Evolutionary conservation across 352 stramenopile genomes (phyloP).

Genomic region (Discostella stelligera): DNA sequence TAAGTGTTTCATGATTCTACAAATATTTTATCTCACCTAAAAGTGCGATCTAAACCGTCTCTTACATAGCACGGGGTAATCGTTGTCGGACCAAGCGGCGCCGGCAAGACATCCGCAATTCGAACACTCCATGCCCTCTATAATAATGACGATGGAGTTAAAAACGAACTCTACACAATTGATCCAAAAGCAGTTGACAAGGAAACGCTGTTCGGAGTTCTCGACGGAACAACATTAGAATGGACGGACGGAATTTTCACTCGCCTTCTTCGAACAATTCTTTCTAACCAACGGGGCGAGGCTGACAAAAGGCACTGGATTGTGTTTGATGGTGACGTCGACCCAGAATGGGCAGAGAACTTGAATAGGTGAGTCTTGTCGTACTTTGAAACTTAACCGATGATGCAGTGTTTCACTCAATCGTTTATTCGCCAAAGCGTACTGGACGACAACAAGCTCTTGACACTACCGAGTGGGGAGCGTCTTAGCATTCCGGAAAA

Average conservation of each 20-base stretch:
- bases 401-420: slow-evolving; percentile 10
- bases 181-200: slow-evolving; percentile 99
- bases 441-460: slow-evolving; percentile 99
- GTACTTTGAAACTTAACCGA: background rate
- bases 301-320: slow-evolving; percentile 97
- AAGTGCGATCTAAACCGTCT: background rate
- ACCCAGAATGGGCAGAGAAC: slow-evolving; percentile 99
- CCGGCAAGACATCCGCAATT: slow-evolving; percentile 95
- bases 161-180: slow-evolving; percentile 97
- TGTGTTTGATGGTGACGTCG: slow-evolving; percentile 99
- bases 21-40: background rate
- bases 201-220: slow-evolving; percentile 96
- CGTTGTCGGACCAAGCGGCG: slow-evolving; percentile 96
- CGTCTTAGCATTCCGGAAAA: slow-evolving; percentile 96
- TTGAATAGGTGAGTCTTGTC: slow-evolving; percentile 86
- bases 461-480: slow-evolving; percentile 98
- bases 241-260: slow-evolving; percentile 99
- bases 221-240: slow-evolving; percentile 99
- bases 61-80: slow-evolving; percentile 88
- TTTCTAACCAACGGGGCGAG: slow-evolving; percentile 97
- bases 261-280: slow-evolving; percentile 90
- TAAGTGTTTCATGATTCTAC: slow-evolving; percentile 77
- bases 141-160: slow-evolving; percentile 92
- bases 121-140: slow-evolving; percentile 91
- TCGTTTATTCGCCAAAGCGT: slow-evolving; percentile 83